These are phyloP conservation scores for Ogataea trehalophila DNA, from an alignment of 805 yeast species.

Conservation along the genomic window DNA sequence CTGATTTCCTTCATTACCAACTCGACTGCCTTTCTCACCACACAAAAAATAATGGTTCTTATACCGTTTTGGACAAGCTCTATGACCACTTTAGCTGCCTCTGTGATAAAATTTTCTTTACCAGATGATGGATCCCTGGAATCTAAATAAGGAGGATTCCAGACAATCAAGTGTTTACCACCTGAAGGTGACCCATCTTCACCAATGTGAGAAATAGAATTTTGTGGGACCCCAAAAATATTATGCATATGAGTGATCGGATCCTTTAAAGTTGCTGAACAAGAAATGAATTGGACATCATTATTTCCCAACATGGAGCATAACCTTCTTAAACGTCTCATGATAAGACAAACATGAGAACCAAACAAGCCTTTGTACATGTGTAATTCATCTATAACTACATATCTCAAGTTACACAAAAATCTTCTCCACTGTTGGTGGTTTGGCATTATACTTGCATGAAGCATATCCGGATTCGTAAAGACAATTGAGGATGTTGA, in stretches of 20 bases:
- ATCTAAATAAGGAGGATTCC: slow-evolving; percentile 79
- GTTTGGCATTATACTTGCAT: slow-evolving; percentile 76
- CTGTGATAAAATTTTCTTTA: slow-evolving; percentile 65
- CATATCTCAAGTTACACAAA: slow-evolving; percentile 57
- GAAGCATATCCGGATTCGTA: slow-evolving; percentile 94
- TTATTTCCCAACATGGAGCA: slow-evolving; percentile 49
- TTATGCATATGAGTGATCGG: slow-evolving; percentile 70
- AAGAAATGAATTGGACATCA: slow-evolving; percentile 67
- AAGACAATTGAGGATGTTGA: slow-evolving; percentile 72
- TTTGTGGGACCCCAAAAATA: slow-evolving; percentile 60
- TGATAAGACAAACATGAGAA: slow-evolving; percentile 79
- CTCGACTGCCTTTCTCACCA: slow-evolving; percentile 82
- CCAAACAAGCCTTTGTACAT: slow-evolving; percentile 90
- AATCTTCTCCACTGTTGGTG: slow-evolving; percentile 72
- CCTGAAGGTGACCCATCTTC: slow-evolving; percentile 92
- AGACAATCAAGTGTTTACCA: slow-evolving; percentile 64
- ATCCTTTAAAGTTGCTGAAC: slow-evolving; percentile 86
- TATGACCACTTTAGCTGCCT: slow-evolving; percentile 70
- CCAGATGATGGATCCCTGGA: slow-evolving; percentile 53
- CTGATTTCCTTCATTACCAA: slow-evolving; percentile 79
- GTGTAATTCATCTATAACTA: slow-evolving; percentile 84
- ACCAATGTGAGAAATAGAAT: slow-evolving; percentile 49
- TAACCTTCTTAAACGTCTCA: slow-evolving; percentile 73
- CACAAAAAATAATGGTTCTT: slow-evolving; percentile 86
- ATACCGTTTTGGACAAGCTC: slow-evolving; percentile 59